phyloP scores from a whole-genome alignment of 2,329 filamentous ascomycete genomes.

The Hymenotorrendiella dingleyae region DNA sequence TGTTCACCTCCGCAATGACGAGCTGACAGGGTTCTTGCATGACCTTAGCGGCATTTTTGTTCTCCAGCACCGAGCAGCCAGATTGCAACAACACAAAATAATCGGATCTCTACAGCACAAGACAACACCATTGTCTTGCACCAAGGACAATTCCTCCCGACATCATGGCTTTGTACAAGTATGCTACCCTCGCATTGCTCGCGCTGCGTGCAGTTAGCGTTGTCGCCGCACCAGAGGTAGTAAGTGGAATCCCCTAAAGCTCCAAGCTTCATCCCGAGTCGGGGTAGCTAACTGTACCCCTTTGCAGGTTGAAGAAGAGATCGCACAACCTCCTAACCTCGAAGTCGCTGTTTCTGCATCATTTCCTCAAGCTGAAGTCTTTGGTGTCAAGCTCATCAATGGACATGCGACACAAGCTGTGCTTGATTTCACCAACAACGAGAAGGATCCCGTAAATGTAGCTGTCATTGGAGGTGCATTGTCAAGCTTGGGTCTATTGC shows the following conservation, averaged over 20 bases:
- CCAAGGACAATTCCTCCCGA: slow-evolving; percentile 1
- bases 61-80: too few relatives aligned
- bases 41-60: too few relatives aligned
- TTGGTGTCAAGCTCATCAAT: slow-evolving; percentile 94
- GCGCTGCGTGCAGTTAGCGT: slow-evolving; percentile 62
- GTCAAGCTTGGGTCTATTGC: slow-evolving; percentile 48
- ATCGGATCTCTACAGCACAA: neutral
- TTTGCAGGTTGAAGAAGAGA: slow-evolving; percentile 22
- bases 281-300: slow-evolving; percentile 10
- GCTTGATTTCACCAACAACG: slow-evolving; percentile 78
- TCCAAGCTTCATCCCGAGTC: slow-evolving; percentile 2
- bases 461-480: slow-evolving; percentile 73
- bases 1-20: too few relatives aligned
- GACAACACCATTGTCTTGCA: neutral
- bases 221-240: slow-evolving; percentile 55
- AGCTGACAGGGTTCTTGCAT: too few relatives aligned
- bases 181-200: slow-evolving; percentile 65
- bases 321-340: slow-evolving; percentile 38
- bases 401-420: slow-evolving; percentile 78
- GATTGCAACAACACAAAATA: neutral
- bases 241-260: slow-evolving; percentile 34
- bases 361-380: slow-evolving; percentile 64
- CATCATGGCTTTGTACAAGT: slow-evolving; percentile 68
- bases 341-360: slow-evolving; percentile 60
- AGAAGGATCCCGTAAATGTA: slow-evolving; percentile 68